Evolutionary conservation across 345 rosid genomes (phyloP).

Genomic region (Acer negundo): DNA sequence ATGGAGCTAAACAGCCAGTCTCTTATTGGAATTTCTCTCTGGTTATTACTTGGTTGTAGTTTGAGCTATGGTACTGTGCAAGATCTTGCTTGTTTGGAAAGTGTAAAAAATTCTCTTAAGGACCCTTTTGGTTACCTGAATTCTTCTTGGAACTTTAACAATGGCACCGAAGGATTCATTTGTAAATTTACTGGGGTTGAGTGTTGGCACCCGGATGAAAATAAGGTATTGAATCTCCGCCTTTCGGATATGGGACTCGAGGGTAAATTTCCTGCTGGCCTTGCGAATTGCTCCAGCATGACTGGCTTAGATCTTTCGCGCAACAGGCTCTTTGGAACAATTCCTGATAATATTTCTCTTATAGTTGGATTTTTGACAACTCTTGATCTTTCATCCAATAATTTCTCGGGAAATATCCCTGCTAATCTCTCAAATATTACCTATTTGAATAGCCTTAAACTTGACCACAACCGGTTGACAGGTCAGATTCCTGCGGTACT

Average conservation of each 20-base stretch:
- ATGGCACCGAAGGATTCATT: slow-evolving; percentile 59
- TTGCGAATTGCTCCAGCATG: slow-evolving; percentile 50
- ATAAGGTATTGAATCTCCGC: slow-evolving; percentile 65
- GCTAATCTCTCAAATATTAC: slow-evolving; percentile 31
- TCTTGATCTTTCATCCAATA: slow-evolving; percentile 73
- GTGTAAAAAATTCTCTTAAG: slow-evolving; percentile 31
- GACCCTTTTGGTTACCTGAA: slow-evolving; percentile 56
- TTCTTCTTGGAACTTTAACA: slow-evolving; percentile 59
- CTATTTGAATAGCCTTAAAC: slow-evolving; percentile 67
- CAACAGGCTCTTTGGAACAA: slow-evolving; percentile 59
- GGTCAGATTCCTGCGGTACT: slow-evolving; percentile 63
- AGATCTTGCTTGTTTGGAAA: slow-evolving; percentile 58
- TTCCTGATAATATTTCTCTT: slow-evolving; percentile 42
- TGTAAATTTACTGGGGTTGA: slow-evolving; percentile 78
- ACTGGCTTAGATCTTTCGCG: slow-evolving; percentile 77
- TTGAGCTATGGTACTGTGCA: slow-evolving; percentile 38
- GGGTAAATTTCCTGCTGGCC: slow-evolving; percentile 64
- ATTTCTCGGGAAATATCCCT: slow-evolving; percentile 72
- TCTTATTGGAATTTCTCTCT: slow-evolving; percentile 31
- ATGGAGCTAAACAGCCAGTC: slow-evolving; percentile 34
- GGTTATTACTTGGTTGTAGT: slow-evolving; percentile 40
- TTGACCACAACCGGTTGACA: slow-evolving; percentile 57
- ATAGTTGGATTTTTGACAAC: slow-evolving; percentile 33
- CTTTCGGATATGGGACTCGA: slow-evolving; percentile 65
- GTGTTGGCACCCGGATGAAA: slow-evolving; percentile 97